Conservation (phyloP, 73 alveolate species). For the Tetrahymena malaccensis region DNA sequence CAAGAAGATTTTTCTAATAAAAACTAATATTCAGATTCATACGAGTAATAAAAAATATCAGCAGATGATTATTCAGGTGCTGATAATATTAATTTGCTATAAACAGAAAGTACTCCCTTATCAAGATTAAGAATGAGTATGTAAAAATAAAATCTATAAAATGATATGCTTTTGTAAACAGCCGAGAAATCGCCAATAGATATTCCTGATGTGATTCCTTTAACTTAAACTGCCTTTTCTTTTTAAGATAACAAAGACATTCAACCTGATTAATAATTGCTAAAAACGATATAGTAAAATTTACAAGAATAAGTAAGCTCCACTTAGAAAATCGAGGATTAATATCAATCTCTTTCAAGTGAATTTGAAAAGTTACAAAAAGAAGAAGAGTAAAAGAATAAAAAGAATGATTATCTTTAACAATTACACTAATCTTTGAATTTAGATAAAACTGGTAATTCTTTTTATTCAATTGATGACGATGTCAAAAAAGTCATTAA, state of each 20-base stretch:
- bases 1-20: too few species aligned
- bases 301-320: not conserved
- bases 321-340: not conserved
- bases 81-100: not conserved
- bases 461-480: not conserved
- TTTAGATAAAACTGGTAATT: not conserved
- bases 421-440: too few species aligned
- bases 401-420: not conserved
- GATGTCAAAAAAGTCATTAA: not conserved
- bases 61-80: not conserved
- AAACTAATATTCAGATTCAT: not conserved
- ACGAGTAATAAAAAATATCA: not conserved
- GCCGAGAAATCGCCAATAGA: not conserved
- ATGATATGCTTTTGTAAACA: not conserved
- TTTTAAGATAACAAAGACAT: not conserved
- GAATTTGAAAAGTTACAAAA: not conserved
- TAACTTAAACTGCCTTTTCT: not conserved
- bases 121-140: not conserved
- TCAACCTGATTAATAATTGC: not conserved
- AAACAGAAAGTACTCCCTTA: not conserved
- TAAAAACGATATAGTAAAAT: not conserved
- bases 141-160: not conserved
- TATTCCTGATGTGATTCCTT: not conserved
- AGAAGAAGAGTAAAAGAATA: not conserved
- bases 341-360: not conserved